These are phyloP conservation scores for Maudiozyma barnettii DNA, from an alignment of 805 yeast genomes.

Conservation along the genomic window DNA sequence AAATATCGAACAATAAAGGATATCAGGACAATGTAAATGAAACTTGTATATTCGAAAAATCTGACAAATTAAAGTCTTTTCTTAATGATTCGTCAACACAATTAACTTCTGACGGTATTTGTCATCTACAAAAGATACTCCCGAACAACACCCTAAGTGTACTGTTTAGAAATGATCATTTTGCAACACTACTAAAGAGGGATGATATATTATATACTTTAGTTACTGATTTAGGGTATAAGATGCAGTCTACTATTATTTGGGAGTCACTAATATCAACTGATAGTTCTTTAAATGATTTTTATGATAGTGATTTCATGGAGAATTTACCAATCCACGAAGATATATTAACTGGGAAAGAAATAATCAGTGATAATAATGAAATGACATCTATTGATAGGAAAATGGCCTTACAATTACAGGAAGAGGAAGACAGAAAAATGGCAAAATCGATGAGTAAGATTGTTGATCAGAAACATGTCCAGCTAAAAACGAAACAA, in stretches of 20 bases:
- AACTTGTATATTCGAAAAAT: slow-evolving; percentile 12
- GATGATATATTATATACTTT: slow-evolving; percentile 46
- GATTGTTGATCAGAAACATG: neutral
- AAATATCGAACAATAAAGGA: slow-evolving; percentile 8
- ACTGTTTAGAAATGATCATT: slow-evolving; percentile 85
- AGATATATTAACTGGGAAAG: neutral
- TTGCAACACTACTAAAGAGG: slow-evolving; percentile 54
- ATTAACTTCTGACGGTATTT: slow-evolving; percentile 57
- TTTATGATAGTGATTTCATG: slow-evolving; percentile 54
- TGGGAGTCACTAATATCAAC: slow-evolving; percentile 72
- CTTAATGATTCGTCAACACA: slow-evolving; percentile 59
- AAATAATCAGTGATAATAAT: slow-evolving; percentile 8
- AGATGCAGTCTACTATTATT: slow-evolving; percentile 39
- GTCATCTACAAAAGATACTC: slow-evolving; percentile 34
- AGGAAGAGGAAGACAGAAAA: slow-evolving; percentile 44
- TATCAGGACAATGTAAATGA: slow-evolving; percentile 3
- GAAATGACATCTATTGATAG: slow-evolving; percentile 21
- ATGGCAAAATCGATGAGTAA: neutral
- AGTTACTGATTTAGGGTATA: slow-evolving; percentile 68
- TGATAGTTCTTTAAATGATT: slow-evolving; percentile 55
- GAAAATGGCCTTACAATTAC: slow-evolving; percentile 35
- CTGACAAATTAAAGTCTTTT: slow-evolving; percentile 34
- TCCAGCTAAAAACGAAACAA: neutral
- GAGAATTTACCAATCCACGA: neutral
- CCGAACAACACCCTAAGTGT: slow-evolving; percentile 49